A percentile compares a stretch with the other conserved stretches of the same genome.
Evolutionary conservation across 768 basidiomycete species (phyloP).

Genomic region (Calocera cornea): DNA sequence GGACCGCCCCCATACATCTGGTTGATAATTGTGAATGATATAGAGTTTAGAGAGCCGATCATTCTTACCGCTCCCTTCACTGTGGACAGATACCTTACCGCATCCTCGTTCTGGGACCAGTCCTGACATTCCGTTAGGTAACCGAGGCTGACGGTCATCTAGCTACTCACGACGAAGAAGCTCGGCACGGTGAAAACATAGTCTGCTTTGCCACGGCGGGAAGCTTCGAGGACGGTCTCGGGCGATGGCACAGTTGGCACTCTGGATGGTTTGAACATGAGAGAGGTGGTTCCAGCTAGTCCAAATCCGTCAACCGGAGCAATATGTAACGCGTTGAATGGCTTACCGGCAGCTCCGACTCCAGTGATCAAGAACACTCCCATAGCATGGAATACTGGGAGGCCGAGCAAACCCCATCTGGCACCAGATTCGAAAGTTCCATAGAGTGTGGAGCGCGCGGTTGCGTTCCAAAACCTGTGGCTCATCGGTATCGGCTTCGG

Average conservation of each 20-base stretch:
- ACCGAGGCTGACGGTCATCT: not conserved
- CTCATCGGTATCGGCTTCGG: not conserved
- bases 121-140: constrained; percentile 9
- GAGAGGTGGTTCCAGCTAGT: too few relatives aligned
- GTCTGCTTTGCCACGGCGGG: too few relatives aligned
- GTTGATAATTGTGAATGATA: not conserved
- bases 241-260: too few relatives aligned
- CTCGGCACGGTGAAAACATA: too few relatives aligned
- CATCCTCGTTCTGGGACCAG: constrained; percentile 16
- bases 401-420: not conserved
- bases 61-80: constrained; percentile 16
- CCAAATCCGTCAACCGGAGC: not conserved
- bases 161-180: too few relatives aligned
- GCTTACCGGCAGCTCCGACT: too few relatives aligned
- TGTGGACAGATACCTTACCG: constrained; percentile 16
- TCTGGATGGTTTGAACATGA: too few relatives aligned
- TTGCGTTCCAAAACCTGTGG: too few relatives aligned
- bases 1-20: constrained; percentile 25
- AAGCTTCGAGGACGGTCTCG: too few relatives aligned
- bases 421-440: not conserved
- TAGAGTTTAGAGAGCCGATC: not conserved
- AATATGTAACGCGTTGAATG: too few relatives aligned
- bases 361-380: too few relatives aligned
- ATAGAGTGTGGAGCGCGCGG: not conserved
- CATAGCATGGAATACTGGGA: too few relatives aligned